These are phyloP conservation scores for Xylaria cubensis DNA, from an alignment of 495 filamentous ascomycete genomes.

Conservation along the genomic window DNA sequence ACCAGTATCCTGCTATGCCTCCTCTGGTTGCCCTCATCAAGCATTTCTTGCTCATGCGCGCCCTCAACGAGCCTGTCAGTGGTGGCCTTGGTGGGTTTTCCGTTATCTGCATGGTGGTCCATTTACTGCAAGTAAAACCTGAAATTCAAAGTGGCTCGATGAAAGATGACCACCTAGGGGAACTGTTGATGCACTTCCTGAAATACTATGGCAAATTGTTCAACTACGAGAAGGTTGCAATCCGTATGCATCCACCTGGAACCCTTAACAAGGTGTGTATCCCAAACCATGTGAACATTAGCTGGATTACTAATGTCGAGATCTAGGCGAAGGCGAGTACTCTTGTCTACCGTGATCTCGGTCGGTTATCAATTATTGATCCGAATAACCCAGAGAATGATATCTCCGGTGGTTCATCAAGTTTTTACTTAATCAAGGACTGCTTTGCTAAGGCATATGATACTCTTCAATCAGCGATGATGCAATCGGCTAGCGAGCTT, in stretches of 20 bases:
- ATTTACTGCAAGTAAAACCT: constrained; percentile 79
- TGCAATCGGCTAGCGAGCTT: constrained; percentile 33
- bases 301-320: constrained; percentile 32
- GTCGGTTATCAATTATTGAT: constrained; percentile 78
- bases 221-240: constrained; percentile 67
- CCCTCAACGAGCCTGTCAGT: constrained; percentile 84
- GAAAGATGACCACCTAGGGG: constrained; percentile 70
- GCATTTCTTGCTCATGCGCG: constrained; percentile 87
- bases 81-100: constrained; percentile 96
- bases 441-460: constrained; percentile 69
- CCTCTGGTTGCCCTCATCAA: constrained; percentile 85
- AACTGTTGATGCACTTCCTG: constrained; percentile 83
- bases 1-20: constrained; percentile 80
- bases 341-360: constrained; percentile 56
- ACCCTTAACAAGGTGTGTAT: constrained; percentile 74
- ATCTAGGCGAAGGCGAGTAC: constrained; percentile 42
- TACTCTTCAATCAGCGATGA: constrained; percentile 64
- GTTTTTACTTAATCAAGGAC: constrained; percentile 65
- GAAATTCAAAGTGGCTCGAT: constrained; percentile 64
- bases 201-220: constrained; percentile 86
- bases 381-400: constrained; percentile 85
- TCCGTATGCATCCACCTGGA: constrained; percentile 74
- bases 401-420: constrained; percentile 79
- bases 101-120: constrained; percentile 90
- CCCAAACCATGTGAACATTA: background rate